Percentiles rank a stretch among this genome's conserved stretches.
Evolutionary conservation across 2,329 filamentous ascomycete species (phyloP).

Genomic region (Exophiala phaeomuriformis): DNA sequence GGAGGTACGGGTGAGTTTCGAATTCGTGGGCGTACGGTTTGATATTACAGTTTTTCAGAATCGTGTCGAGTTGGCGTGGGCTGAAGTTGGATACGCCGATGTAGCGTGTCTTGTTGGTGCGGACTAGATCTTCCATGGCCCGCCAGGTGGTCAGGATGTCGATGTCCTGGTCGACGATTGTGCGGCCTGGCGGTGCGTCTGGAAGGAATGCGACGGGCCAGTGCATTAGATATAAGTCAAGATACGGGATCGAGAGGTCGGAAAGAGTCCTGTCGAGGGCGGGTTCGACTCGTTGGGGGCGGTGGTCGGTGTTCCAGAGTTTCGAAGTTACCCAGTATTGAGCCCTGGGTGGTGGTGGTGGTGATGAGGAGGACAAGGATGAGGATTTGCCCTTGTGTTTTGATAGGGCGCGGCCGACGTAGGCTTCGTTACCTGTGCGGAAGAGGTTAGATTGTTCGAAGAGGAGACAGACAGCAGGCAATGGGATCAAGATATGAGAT

Average conservation of each 20-base stretch:
- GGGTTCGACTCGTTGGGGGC: slow-evolving; percentile 51
- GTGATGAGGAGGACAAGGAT: no score
- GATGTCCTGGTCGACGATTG: slow-evolving; percentile 28
- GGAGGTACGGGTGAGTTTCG: slow-evolving; percentile 36
- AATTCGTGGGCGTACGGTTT: slow-evolving; percentile 33
- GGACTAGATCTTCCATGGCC: slow-evolving; percentile 53
- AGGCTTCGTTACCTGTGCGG: slow-evolving; percentile 54
- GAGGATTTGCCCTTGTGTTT: slow-evolving; percentile 37
- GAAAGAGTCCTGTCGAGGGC: slow-evolving; percentile 40
- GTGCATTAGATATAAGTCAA: slow-evolving; percentile 43
- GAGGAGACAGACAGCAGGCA: not conserved
- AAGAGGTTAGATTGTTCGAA: not conserved
- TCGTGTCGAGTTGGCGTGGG: slow-evolving; percentile 28
- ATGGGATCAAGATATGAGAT: no score
- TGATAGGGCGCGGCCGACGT: slow-evolving; percentile 56
- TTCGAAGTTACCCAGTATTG: slow-evolving; percentile 71
- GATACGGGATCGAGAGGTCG: slow-evolving; percentile 36
- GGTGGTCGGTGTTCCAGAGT: slow-evolving; percentile 70
- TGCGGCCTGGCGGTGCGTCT: slow-evolving; percentile 26
- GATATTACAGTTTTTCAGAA: slow-evolving; percentile 26
- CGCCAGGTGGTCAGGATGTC: slow-evolving; percentile 48
- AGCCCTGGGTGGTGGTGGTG: slow-evolving; percentile 50
- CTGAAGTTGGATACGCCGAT: slow-evolving; percentile 61
- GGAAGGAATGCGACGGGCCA: slow-evolving; percentile 35
- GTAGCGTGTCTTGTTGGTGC: slow-evolving; percentile 43